Evolutionary conservation across 192 early-diverging fungal species (phyloP).

Genomic region (Linnemannia hyalina): DNA sequence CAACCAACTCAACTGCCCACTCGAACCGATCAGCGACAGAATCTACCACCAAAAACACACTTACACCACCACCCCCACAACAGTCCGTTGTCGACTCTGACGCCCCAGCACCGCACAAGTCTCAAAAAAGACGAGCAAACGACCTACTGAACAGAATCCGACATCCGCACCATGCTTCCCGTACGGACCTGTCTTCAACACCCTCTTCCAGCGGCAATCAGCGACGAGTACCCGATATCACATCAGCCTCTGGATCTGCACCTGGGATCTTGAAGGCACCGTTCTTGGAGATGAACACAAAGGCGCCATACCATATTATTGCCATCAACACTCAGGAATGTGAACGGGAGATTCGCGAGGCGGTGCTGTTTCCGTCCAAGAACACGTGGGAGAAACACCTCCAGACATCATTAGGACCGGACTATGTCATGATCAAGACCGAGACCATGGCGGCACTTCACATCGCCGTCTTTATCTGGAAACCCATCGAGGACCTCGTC

Average conservation of each 20-base stretch:
- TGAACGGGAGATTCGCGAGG: slow-evolving; percentile 65
- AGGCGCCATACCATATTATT: slow-evolving; percentile 64
- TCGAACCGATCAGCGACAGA: not conserved
- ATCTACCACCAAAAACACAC: not conserved
- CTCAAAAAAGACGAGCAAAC: not conserved
- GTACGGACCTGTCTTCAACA: too few species aligned
- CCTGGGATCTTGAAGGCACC: slow-evolving; percentile 23
- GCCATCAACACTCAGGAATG: slow-evolving; percentile 71
- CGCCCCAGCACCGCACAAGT: not conserved
- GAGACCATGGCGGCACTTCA: slow-evolving; percentile 68
- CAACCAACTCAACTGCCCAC: not conserved
- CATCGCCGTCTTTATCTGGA: slow-evolving; percentile 64
- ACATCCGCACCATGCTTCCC: not conserved
- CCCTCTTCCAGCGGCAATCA: not conserved
- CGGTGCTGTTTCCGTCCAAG: slow-evolving; percentile 66
- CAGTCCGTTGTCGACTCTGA: not conserved
- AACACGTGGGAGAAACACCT: slow-evolving; percentile 60
- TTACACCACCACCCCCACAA: not conserved
- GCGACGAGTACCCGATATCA: not conserved
- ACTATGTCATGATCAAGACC: slow-evolving; percentile 61
- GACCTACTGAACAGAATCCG: slow-evolving; percentile 14
- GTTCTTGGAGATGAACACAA: slow-evolving; percentile 30
- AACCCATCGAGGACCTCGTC: slow-evolving; percentile 53
- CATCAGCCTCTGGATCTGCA: not conserved
- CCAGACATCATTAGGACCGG: slow-evolving; percentile 45